These are phyloP conservation scores for Persicaria maculosa DNA, from an alignment of 148 eudicot species.

Conservation along the genomic window DNA sequence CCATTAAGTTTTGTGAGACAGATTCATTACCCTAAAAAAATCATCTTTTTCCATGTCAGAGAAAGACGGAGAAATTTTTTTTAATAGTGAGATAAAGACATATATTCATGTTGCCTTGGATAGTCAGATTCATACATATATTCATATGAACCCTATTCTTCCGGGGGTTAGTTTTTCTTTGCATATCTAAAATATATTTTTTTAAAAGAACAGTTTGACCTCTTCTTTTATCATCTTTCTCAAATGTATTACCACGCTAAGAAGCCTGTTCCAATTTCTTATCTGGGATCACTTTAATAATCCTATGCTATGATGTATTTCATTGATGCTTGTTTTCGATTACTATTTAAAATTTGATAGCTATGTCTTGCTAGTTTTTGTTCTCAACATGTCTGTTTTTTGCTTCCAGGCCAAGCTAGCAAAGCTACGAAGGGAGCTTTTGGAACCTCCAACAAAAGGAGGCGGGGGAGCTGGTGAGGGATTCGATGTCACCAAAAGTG, in stretches of 20 bases:
- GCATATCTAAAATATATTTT: neutral
- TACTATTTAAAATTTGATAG: neutral
- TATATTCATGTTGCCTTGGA: neutral
- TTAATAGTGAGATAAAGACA: neutral
- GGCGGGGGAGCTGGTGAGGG: constrained; percentile 99
- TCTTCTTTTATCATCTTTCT: neutral
- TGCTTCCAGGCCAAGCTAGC: constrained; percentile 88
- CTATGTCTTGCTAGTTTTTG: neutral
- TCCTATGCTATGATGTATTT: neutral
- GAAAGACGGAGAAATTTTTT: neutral
- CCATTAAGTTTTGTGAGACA: too few species aligned
- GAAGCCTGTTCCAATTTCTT: neutral
- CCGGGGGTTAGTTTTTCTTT: neutral
- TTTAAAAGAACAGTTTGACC: neutral
- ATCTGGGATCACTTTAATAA: neutral
- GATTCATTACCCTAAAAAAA: too few species aligned
- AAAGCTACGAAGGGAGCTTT: constrained; percentile 87
- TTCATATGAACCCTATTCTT: neutral
- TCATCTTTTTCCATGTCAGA: too few species aligned
- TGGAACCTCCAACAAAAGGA: constrained; percentile 83
- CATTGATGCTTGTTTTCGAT: neutral
- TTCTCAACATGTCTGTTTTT: neutral
- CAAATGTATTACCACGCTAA: neutral
- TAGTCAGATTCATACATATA: neutral
- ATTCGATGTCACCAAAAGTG: constrained; percentile 98